Conservation (phyloP, 1,284 basidiomycete species). For the Ceratobasidium sp. region DNA sequence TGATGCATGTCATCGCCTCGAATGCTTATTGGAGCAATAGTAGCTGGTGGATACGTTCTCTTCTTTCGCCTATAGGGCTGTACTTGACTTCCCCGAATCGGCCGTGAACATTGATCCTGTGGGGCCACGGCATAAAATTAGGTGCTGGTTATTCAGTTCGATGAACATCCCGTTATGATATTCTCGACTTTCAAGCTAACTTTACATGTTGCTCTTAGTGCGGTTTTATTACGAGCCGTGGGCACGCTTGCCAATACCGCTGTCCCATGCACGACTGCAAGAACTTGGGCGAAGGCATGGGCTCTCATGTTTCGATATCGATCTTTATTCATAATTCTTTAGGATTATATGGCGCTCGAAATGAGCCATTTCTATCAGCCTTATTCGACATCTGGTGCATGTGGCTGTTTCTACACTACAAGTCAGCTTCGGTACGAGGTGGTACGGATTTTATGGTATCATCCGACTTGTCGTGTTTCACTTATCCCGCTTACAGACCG, state of each 20-base stretch:
- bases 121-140: background rate
- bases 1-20: background rate
- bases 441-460: background rate
- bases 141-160: background rate
- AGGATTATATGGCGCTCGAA: background rate
- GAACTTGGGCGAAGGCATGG: background rate
- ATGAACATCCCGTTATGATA: background rate
- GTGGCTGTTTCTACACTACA: constrained; percentile 3
- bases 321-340: too few species aligned
- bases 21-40: background rate
- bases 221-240: background rate
- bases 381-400: background rate
- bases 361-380: background rate
- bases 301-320: too few species aligned
- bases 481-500: background rate
- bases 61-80: background rate
- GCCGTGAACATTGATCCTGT: background rate
- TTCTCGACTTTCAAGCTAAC: background rate
- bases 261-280: background rate
- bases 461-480: background rate
- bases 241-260: background rate
- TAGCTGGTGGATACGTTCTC: background rate
- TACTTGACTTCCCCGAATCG: background rate
- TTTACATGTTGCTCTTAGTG: background rate
- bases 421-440: constrained; percentile 3